Conservation (phyloP, 176 grass and related monocot genomes). For the Musa troglodytarum region DNA sequence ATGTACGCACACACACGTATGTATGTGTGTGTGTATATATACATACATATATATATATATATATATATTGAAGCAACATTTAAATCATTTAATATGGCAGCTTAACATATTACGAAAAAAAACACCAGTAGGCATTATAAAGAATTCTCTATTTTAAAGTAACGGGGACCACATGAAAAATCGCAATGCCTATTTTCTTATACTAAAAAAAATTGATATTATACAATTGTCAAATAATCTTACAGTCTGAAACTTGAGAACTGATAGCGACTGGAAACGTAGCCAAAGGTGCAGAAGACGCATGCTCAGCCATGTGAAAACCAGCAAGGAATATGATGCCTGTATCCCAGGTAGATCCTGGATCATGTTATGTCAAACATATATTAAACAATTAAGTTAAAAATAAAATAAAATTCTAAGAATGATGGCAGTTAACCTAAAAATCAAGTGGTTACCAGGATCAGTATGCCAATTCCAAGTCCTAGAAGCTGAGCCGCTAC, state of each 20-base stretch:
- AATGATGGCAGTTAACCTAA: not conserved
- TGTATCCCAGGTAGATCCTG: conserved; percentile 72
- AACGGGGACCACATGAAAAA: not conserved
- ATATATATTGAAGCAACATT: no score
- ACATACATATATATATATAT: no score
- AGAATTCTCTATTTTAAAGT: no score
- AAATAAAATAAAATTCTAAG: not conserved
- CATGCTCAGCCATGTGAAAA: conserved; percentile 54
- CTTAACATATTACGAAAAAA: no score
- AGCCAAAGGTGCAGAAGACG: conserved; percentile 90
- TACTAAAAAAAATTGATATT: conserved; percentile 27
- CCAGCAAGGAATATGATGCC: conserved; percentile 55
- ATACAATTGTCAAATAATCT: conserved; percentile 35
- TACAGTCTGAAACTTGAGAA: conserved; percentile 92
- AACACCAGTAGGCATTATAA: no score
- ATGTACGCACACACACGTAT: no score
- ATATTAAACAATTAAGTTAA: not conserved
- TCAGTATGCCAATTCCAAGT: conserved; percentile 49
- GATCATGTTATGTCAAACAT: conserved; percentile 12
- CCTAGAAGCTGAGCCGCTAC: conserved; percentile 80
- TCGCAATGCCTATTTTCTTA: not conserved
- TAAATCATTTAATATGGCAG: no score
- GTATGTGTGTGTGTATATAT: no score
- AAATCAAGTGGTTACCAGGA: conserved; percentile 44
- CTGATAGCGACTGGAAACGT: conserved; percentile 67